Evolutionary conservation across 306 rosid genomes (phyloP), one percentile per base, ranked within the genome.

Genomic region (Ceratonia siliqua): DNA sequence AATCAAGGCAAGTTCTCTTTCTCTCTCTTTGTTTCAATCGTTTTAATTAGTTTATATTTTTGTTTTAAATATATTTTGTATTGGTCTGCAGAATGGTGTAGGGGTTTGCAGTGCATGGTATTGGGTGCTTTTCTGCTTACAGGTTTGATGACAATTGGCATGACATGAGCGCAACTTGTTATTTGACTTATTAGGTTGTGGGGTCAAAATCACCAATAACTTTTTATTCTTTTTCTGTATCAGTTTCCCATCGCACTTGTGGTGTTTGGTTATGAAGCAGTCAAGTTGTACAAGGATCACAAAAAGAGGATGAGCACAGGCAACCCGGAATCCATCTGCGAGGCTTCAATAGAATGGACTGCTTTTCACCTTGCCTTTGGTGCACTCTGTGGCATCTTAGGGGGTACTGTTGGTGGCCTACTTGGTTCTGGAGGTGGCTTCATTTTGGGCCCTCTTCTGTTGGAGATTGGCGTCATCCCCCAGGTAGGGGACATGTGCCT

Each of bases 371-470:
- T 91, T 50, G 80, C 86, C n/a, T 91, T 94, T 36, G 91, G 98
- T 80, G 92, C 92, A 49, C 24, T 89, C 0, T 88, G 91, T 80
- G 97, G 97, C 17, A 84, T 89, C 70, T 68, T 94, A 15, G 97
- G 98, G 6, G 97, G 94, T 69, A 75, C 87, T 30, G 94, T 94
- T 12, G 97, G 97, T 12, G 98, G 98, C 25, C 70, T 89, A 20
- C 82, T 94, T 56, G 98, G 97, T 64, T 94, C 97, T 18, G 97
- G 96, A 9, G 98, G 97, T 32, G 96, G 98, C 1, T 94, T 94
- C 75, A 64, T 91, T 78, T 78, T 94, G 5, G 97, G 98, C 15
- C 97, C 94, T 66, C 91, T 94, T 70, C 91, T 94, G n/a, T 76
- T 91, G 1, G 97, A 94, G 65, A 94, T 91, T 33, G 98, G 98